Evolutionary conservation across 2,329 filamentous ascomycete species (phyloP).

Genomic region (Neopestalotiopsis rosae): DNA sequence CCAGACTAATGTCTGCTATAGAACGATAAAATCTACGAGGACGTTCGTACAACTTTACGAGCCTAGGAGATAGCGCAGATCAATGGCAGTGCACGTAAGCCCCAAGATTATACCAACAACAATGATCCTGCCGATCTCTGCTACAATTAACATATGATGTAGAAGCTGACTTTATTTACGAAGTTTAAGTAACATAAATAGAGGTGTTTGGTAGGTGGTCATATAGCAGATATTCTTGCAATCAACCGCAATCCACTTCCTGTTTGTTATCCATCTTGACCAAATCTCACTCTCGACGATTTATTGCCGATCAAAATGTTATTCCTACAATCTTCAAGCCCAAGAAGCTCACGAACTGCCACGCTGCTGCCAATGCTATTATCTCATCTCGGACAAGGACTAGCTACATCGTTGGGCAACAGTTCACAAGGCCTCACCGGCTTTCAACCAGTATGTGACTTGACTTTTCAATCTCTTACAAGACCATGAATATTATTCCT

Average conservation of each 20-base stretch:
- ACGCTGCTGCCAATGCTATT: background rate
- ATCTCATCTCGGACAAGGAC: background rate
- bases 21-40: no score
- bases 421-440: background rate
- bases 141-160: background rate
- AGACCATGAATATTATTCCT: background rate
- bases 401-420: background rate
- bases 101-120: background rate
- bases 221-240: background rate
- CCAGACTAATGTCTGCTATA: no score
- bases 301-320: background rate
- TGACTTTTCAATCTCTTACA: background rate
- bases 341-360: background rate
- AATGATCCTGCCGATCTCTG: background rate
- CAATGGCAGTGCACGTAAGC: background rate
- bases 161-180: background rate
- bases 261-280: background rate
- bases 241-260: background rate
- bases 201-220: fast-evolving
- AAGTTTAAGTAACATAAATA: background rate
- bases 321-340: background rate
- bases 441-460: background rate
- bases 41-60: background rate
- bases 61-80: background rate
- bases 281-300: background rate